Conservation (phyloP, 345 rosid species). For the Camelina laxa region DNA sequence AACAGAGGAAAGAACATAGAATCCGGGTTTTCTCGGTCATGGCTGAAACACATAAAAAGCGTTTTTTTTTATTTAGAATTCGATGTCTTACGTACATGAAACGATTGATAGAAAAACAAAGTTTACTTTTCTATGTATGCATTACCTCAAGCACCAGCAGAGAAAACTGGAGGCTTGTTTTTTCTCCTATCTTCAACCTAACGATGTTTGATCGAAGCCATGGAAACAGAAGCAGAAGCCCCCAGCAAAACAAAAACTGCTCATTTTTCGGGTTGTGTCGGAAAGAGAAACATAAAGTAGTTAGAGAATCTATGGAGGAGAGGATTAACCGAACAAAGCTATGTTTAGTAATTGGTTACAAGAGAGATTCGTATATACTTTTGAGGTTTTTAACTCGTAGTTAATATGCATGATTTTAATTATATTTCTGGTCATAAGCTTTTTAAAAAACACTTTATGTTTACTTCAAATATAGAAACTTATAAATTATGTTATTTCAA, state of each 20-base stretch:
- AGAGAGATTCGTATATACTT: neutral
- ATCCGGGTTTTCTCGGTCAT: conserved; percentile 44
- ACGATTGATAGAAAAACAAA: conserved; percentile 7
- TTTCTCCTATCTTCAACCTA: conserved; percentile 42
- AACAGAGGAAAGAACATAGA: conserved; percentile 41
- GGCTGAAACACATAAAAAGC: conserved; percentile 29
- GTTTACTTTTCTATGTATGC: conserved; percentile 40
- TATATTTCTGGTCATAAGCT: too few relatives aligned
- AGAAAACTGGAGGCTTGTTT: conserved; percentile 49
- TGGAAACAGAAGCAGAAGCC: conserved; percentile 35
- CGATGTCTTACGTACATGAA: conserved; percentile 37
- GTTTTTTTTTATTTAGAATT: neutral
- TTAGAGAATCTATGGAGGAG: conserved; percentile 32
- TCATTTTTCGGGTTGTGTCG: conserved; percentile 27
- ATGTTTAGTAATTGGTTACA: conserved; percentile 34
- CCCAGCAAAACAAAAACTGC: conserved; percentile 23
- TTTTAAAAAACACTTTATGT: too few relatives aligned
- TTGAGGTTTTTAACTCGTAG: neutral
- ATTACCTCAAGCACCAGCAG: conserved; percentile 52
- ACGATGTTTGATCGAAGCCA: conserved; percentile 40
- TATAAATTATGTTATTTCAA: neutral
- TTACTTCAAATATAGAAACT: conserved; percentile 1
- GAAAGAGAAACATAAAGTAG: conserved; percentile 44
- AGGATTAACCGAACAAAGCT: conserved; percentile 40
- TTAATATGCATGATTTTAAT: neutral